Percentiles rank a stretch among this genome's conserved stretches.
Evolutionary conservation across 2,329 filamentous ascomycete species (phyloP).

Genomic region (Graphilbum sp.): DNA sequence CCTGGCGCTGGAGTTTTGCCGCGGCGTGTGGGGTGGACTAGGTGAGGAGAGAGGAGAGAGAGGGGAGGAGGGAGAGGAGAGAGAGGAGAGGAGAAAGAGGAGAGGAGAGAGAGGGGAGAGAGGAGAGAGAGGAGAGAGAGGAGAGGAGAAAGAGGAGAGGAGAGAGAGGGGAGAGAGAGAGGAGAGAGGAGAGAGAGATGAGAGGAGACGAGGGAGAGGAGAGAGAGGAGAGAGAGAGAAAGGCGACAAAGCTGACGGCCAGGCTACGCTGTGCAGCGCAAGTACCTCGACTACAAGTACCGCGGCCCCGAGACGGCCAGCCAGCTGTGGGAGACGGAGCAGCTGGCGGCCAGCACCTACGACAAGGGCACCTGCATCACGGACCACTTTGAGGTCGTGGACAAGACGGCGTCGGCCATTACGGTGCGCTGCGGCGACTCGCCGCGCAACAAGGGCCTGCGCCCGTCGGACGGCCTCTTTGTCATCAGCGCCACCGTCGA

Average conservation of each 20-base stretch:
- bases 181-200: constrained; percentile 14
- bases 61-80: not conserved
- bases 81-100: not conserved
- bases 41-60: constrained; percentile 26
- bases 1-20: constrained; percentile 48
- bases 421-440: constrained; percentile 50
- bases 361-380: constrained; percentile 47
- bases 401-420: constrained; percentile 43
- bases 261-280: constrained; percentile 44
- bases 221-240: not conserved
- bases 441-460: constrained; percentile 36
- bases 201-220: not conserved
- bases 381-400: constrained; percentile 57
- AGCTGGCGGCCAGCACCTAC: constrained; percentile 40
- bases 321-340: constrained; percentile 43
- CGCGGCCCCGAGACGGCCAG: constrained; percentile 33
- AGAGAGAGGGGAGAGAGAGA: too few relatives aligned
- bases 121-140: not conserved
- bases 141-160: not conserved
- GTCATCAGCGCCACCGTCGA: constrained; percentile 46
- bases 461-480: constrained; percentile 49
- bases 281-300: constrained; percentile 42
- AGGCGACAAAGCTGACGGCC: not conserved
- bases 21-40: constrained; percentile 48
- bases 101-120: constrained; percentile 12